Evolutionary conservation across 176 grass and related monocot species (phyloP), one percentile per base, ranked within the genome.

Genomic region (Leersia perrieri): DNA sequence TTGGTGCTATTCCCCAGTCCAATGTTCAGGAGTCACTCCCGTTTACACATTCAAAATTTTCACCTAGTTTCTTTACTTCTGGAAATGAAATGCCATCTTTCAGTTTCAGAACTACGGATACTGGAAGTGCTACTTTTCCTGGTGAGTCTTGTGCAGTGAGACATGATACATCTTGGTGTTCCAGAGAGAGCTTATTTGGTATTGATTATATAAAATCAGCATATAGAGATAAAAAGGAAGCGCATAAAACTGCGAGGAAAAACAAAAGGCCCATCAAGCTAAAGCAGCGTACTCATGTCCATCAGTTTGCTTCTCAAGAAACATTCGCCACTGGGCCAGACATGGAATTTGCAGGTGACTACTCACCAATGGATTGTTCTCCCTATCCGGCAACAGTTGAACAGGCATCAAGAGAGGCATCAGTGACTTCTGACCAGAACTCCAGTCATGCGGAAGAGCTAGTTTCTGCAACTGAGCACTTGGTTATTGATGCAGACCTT

Each of bases 341-440:
- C 84, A 78, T 60, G 20, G 86, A 87, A 73, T 85, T 77, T 26
- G 76, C 76, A 45, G 88, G 83, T 75, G 88, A 85, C n/a, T 93
- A 75, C 89, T 97, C 93, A 64, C 93, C 94, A 64, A 97, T 93
- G 94, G 94, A 97, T 73, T 97, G 80, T 80, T 97, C 94, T 63
- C 94, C 94, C 64, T 93, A 97, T 82, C 44, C 40, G 3, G 68
- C 58, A 53, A 55, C 30, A 83, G 30, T 29, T 83, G 86, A 92
- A 83, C 83, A 86, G 49, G 38, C 13, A 8, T 60, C 90, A 86
- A 80, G 83, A 70, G 83, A 89, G 80, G 42, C 74, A 66, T 68
- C 67, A 47, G 42, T 73, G 65, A 32, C 66, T 60, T 81, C 42
- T 13, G 89, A 87, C n/a, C 68, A 68, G 33, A 87, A 75, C 42